Evolutionary conservation across 768 basidiomycete genomes (phyloP).

Genomic region (Fistulinella prunicolor): DNA sequence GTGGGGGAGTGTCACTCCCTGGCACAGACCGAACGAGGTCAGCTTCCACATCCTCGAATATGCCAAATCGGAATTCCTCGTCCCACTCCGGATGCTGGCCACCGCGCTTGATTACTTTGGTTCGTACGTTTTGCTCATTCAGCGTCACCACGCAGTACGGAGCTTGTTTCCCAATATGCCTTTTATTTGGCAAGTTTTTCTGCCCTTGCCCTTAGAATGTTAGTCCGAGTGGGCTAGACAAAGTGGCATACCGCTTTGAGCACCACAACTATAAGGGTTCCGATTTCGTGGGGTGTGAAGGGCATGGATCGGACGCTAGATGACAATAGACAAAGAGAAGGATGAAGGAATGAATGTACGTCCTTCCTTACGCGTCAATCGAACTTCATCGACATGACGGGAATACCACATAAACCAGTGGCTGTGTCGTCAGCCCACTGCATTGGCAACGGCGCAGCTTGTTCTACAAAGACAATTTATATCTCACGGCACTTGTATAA

Average conservation of each 20-base stretch:
- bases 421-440: conserved; percentile 12
- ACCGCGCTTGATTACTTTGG: conserved; percentile 92
- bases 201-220: conserved; percentile 34
- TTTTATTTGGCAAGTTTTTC: conserved; percentile 89
- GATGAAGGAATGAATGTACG: conserved; percentile 5
- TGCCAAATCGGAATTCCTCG: conserved; percentile 90
- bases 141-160: conserved; percentile 85
- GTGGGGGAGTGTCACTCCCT: conserved; percentile 54
- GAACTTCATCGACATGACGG: conserved; percentile 10
- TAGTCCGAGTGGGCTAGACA: neutral
- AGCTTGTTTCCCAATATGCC: conserved; percentile 95
- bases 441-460: too few species aligned
- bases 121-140: conserved; percentile 81
- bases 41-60: conserved; percentile 72
- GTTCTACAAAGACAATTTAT: neutral
- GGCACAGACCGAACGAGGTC: conserved; percentile 43
- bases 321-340: conserved; percentile 1
- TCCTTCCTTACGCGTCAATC: conserved; percentile 21
- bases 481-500: too few species aligned
- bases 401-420: conserved; percentile 15
- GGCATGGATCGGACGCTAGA: conserved; percentile 43
- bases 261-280: conserved; percentile 90
- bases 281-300: conserved; percentile 69
- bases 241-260: conserved; percentile 79
- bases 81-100: conserved; percentile 99